Base-by-base conservation (phyloP, 2,329 filamentous ascomycete genomes). In the Fusarium subtropicale region DNA sequence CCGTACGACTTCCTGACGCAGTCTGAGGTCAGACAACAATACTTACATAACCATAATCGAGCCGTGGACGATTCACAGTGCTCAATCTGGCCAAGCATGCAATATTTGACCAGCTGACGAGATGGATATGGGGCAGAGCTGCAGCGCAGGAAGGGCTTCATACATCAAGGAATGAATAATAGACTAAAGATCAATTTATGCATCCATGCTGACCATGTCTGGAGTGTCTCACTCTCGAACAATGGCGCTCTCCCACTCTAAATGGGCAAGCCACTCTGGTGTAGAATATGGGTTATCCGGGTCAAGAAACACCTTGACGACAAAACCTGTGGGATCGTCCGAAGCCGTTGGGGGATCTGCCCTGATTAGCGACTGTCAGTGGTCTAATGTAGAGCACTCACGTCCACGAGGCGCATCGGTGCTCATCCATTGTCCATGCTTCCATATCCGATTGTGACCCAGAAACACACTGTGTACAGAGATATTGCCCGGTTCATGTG, bases 1-100 rank as follows among this genome's bases (percentile, higher is more conserved):
- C 95, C 28, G 94, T 98, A 64, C 88, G 95, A 75, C 86, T 98
- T 80, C 95, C 95, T n/a, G 95, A 98, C 79, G 92, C 91, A 68
- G 91, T 92, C 81, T 93, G 84, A 87, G 56, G 39, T 41, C 31
- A 34, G 56, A 56, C 39, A 63, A 50, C 45, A 42, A 45, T 66
- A 67, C 52, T 64, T 68, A 69, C 41, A 47, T 39, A 68, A 64
- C 52, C 63, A 62, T 60, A 64, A 61, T 52, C 54, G 51, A 70
- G 54, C 64, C 58, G 48, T 56, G 34, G 20, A 28, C 15, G 44
- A 47, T 54, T 50, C 36, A 53, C 55, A 38, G 33, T n/a, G 30
- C 50, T 36, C 36, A 36, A 26, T 31, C 26, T 16, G 47, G 56
- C 61, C 59, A 65, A 36, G 39, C 38, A 54, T 34, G 41, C 33